These are phyloP conservation scores for Mycena floridula DNA, from an alignment of 768 basidiomycete genomes.

Conservation along the genomic window DNA sequence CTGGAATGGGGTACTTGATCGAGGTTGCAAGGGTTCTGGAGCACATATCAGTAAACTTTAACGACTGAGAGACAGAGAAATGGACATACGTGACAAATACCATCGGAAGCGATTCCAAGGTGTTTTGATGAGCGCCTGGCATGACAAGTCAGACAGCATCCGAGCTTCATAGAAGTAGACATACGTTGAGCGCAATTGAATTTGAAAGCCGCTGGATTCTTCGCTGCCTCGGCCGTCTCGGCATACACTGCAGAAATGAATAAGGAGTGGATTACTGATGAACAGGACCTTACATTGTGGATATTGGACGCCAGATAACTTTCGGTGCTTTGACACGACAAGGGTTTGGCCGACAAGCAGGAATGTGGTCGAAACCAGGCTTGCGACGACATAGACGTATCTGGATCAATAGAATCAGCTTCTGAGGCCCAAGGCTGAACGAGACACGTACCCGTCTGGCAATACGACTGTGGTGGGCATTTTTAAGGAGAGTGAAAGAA, in stretches of 20 bases:
- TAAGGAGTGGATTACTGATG: not conserved
- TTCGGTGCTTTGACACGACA: constrained; percentile 18
- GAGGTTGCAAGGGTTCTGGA: constrained; percentile 34
- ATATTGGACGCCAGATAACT: constrained; percentile 19
- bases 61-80: not conserved
- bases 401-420: constrained; percentile 5
- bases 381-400: constrained; percentile 12
- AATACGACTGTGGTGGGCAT: not conserved
- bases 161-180: not conserved
- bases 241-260: constrained; percentile 21
- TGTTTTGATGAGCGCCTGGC: constrained; percentile 24
- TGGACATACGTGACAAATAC: constrained; percentile 14
- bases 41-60: constrained; percentile 1
- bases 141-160: not conserved
- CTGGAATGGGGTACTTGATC: constrained; percentile 31
- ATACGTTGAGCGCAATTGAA: constrained; percentile 29
- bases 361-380: constrained; percentile 17
- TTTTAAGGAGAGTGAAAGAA: no score
- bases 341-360: constrained; percentile 18
- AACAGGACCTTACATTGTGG: constrained; percentile 20
- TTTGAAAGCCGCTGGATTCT: constrained; percentile 18
- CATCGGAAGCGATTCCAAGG: constrained; percentile 18
- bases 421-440: not conserved
- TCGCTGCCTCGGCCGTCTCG: constrained; percentile 24
- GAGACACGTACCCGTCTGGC: not conserved